phyloP scores from a whole-genome alignment of 2,329 filamentous ascomycete genomes.

The Hymenoscyphus fraxineus region DNA sequence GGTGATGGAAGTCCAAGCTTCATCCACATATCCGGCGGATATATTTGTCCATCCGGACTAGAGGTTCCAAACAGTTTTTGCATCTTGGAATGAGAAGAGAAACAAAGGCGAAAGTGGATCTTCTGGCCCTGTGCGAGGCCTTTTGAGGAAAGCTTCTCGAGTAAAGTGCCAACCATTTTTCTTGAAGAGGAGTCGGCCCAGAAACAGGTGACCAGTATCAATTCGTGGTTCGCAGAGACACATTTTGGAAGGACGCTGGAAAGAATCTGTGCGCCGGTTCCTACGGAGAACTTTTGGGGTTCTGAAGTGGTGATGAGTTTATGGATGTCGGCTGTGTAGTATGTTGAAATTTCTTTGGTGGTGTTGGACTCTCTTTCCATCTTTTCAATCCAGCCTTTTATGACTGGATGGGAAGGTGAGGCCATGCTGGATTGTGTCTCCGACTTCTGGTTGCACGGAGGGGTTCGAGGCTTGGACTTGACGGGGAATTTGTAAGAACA shows the following conservation, averaged over 20 bases:
- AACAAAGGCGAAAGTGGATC: constrained; percentile 59
- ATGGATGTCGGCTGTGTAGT: constrained; percentile 43
- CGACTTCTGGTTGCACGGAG: background rate
- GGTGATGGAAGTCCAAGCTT: constrained; percentile 60
- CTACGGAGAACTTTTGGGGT: constrained; percentile 49
- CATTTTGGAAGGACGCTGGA: constrained; percentile 58
- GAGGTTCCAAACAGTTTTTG: constrained; percentile 74
- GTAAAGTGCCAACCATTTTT: constrained; percentile 51
- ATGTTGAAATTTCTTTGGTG: constrained; percentile 37
- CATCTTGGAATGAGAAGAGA: constrained; percentile 68
- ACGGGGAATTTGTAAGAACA: background rate
- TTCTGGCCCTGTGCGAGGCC: constrained; percentile 34
- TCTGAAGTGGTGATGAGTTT: constrained; percentile 47
- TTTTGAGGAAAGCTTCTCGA: constrained; percentile 56
- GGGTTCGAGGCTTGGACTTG: background rate
- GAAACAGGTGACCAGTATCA: constrained; percentile 79
- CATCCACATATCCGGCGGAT: constrained; percentile 54
- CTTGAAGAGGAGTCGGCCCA: constrained; percentile 67
- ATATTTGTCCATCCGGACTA: constrained; percentile 58
- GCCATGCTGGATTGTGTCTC: background rate
- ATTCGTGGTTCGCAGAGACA: constrained; percentile 55
- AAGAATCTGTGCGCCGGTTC: constrained; percentile 54
- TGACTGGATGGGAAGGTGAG: constrained; percentile 7
- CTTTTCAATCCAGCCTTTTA: constrained; percentile 19
- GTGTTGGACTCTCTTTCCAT: constrained; percentile 12